Evolutionary conservation across 192 early-diverging fungal genomes (phyloP), one percentile per base, ranked within the genome.

Genomic region (Backusella sp.): DNA sequence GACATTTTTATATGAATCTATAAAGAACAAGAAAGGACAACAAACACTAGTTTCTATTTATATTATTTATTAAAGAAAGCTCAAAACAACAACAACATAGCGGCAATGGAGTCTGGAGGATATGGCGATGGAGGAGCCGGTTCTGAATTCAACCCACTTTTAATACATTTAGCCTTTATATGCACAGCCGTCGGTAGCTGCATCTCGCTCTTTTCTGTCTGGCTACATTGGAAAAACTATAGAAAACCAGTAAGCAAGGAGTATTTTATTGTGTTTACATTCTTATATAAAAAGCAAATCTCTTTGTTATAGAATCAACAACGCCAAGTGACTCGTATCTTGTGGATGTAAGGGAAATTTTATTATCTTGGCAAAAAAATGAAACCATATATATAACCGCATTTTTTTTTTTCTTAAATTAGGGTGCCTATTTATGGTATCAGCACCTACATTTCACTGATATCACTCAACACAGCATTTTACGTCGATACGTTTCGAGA

Each of bases 401-500:
- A 32, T 32, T 32, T 30, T 30, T 30, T 30, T 30, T 30, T 30
- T 32, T 32, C 2, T 32, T 41, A 46, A 65, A 46, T 77, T 77
- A 91, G 91, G 91, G 94, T 96, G 7, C 96, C 96, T 6, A 88
- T 98, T 32, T 98, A 96, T 76, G 94, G 93, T 30, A 79, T 97
- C 23, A 92, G 95, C 6, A 95, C 96, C 0, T 91, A 92, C 79
- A 86, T 89, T 2, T 90, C 89, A 11, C 83, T 98, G 53, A 84
- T 91, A 4, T 96, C 94, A n/a, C 79, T 89, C 21, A 80, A 86
- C 42, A 83, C 87, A 5, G 91, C 95, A 26, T 93, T 94, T 70
- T 97, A 95, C 72, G 89, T 97, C 5, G 97, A 98, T 71, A 91
- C 94, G 2, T 84, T 98, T 73, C 88, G 97, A 44, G 96, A 98